phyloP scores from a whole-genome alignment of 202 grass and related monocot species.

The Setaria italica region DNA sequence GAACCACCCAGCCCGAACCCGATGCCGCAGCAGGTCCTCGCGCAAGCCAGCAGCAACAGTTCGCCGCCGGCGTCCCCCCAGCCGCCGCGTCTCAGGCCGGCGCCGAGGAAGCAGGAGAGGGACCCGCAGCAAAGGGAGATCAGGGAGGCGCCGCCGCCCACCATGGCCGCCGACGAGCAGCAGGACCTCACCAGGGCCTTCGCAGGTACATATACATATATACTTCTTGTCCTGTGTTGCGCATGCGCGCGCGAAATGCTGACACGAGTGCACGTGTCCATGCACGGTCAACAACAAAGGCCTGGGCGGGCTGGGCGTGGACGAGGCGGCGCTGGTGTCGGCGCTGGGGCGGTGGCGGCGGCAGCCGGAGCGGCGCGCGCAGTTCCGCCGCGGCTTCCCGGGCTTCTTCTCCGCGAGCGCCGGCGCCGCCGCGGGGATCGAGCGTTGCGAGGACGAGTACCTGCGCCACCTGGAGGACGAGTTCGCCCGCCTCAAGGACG shows the following conservation, averaged over 20 bases:
- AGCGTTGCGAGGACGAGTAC: conserved; percentile 77
- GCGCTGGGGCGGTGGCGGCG: conserved; percentile 60
- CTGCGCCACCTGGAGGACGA: conserved; percentile 59
- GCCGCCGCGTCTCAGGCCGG: conserved; percentile 6
- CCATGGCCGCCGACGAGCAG: conserved; percentile 68
- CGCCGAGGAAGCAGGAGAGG: conserved; percentile 39
- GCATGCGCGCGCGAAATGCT: not conserved
- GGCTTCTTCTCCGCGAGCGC: conserved; percentile 57
- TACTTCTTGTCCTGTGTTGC: no score
- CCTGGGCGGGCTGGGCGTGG: conserved; percentile 76
- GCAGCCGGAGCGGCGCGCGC: conserved; percentile 64
- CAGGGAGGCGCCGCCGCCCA: not conserved
- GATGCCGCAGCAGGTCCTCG: conserved; percentile 53
- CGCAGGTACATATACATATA: conserved; percentile 44
- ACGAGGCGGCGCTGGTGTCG: conserved; percentile 68
- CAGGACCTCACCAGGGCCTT: conserved; percentile 70
- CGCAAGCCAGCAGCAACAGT: conserved; percentile 33
- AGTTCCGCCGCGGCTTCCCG: conserved; percentile 60
- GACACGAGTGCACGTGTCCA: not conserved
- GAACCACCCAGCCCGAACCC: not conserved
- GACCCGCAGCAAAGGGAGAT: conserved; percentile 7
- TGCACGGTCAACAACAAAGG: conserved; percentile 36
- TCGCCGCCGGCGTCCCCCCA: conserved; percentile 35
- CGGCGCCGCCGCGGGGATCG: conserved; percentile 53
- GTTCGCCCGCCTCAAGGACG: conserved; percentile 77